Base-by-base conservation (phyloP, 371 early-diverging fungal species). In the Batkoa obscura region DNA sequence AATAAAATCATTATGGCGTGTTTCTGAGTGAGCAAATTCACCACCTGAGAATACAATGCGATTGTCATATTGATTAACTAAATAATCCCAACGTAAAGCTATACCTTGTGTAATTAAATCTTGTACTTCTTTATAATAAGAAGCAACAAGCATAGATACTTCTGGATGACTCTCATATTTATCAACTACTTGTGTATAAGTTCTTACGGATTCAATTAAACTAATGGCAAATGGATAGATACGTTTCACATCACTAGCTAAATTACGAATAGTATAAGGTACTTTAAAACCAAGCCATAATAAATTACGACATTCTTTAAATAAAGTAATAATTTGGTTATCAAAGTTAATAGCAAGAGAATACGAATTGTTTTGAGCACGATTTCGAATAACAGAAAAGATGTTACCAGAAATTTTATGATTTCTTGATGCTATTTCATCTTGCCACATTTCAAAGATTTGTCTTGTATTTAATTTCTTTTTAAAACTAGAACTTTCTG, bases 221-320 rank as follows among this genome's bases (percentile, higher is more conserved):
- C 89, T 86, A 35, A 98, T 94, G 34, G 97, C 98, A 68, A 85
- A 94, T 2, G 98, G 99, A 69, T 97, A 96, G 3, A 97, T 90
- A 15, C 91, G 80, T 65, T 91, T 91, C 46, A 90, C 95, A 58
- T 96, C 96, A 65, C 93, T 92, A 38, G 94, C 92, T 31, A 90
- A 76, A 64, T 85, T 88, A 48, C 84, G 76, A 57, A 98, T 78
- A n/a, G 86, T 80, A 56, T 89, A 87, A 5, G 97, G 97, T 0
- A 98, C 87, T 57, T 78, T 85, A 68, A 86, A 94, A 33, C 86
- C 83, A 15, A 93, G 74, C 91, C 91, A 93, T 2, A 88, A 62
- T 60, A 98, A 68, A 63, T 95, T 89, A 32, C 96, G 80, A 5
- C 94, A 92, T 70, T 98, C 99, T 68, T 97, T 97, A 71, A 94